Percentiles rank a stretch among this genome's conserved stretches.
phyloP scores from a whole-genome alignment of 495 filamentous ascomycete species.

The Podospora tetraspora region DNA sequence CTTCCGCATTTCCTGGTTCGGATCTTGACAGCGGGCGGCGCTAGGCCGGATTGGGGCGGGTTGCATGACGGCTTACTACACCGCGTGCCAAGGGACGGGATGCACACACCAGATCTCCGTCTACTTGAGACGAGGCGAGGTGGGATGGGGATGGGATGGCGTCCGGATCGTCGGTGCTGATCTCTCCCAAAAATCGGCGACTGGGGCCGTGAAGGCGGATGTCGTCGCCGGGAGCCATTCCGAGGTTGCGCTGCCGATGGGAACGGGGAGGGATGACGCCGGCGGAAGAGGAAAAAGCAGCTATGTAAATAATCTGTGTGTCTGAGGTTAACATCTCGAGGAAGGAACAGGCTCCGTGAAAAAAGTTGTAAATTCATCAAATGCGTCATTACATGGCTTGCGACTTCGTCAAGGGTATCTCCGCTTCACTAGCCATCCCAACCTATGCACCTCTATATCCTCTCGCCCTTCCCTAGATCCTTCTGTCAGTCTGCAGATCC shows the following conservation, averaged over 20 bases:
- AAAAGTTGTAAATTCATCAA: not conserved
- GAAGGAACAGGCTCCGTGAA: not conserved
- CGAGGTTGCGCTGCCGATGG: not conserved
- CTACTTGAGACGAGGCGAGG: not conserved
- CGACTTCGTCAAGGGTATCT: not conserved
- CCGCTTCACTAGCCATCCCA: not conserved
- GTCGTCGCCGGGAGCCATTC: not conserved
- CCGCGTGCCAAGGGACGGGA: not conserved
- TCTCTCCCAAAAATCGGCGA: not conserved
- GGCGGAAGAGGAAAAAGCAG: not conserved
- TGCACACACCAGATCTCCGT: too few species aligned
- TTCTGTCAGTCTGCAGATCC: constrained; percentile 28
- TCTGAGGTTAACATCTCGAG: not conserved
- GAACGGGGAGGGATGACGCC: not conserved
- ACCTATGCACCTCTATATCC: not conserved
- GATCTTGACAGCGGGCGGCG: not conserved
- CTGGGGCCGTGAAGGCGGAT: not conserved
- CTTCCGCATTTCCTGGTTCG: not conserved
- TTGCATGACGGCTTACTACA: not conserved
- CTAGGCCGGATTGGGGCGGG: not conserved
- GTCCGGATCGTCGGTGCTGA: not conserved
- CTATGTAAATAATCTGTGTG: not conserved
- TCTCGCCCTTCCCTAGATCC: constrained; percentile 1
- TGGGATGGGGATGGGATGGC: not conserved
- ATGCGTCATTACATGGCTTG: not conserved